Percentiles rank a stretch among this genome's conserved stretches.
These are phyloP conservation scores for Rhizomucor pusillus DNA, from an alignment of 371 early-diverging fungal species.

Conservation along the genomic window DNA sequence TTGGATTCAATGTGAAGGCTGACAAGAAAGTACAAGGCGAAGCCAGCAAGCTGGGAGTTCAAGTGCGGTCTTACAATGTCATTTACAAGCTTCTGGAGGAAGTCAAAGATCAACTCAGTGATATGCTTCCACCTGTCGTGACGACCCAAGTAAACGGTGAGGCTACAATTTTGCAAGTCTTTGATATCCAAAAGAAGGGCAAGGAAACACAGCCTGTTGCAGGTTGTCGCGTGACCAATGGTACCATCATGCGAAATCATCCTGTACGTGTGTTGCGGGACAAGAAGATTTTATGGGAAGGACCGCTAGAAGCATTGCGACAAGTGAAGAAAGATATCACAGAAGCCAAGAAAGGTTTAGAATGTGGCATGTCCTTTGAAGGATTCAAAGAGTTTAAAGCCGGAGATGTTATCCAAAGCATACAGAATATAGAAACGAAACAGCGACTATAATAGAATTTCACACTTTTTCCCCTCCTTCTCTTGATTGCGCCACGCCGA, in stretches of 20 bases:
- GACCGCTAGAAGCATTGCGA: constrained; percentile 61
- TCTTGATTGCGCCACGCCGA: too few species aligned
- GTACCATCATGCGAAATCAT: constrained; percentile 61
- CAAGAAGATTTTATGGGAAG: constrained; percentile 68
- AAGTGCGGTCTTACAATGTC: constrained; percentile 68
- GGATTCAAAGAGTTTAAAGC: constrained; percentile 71
- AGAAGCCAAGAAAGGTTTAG: constrained; percentile 86
- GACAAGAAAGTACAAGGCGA: constrained; percentile 68
- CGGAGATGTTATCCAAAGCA: constrained; percentile 81
- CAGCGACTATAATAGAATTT: constrained; percentile 32
- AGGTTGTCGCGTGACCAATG: constrained; percentile 84
- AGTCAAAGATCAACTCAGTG: constrained; percentile 73
- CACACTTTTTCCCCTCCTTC: too few species aligned
- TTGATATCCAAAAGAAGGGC: constrained; percentile 75
- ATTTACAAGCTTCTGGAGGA: constrained; percentile 92
- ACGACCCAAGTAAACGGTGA: constrained; percentile 82
- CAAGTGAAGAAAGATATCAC: constrained; percentile 87
- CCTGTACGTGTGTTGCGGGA: constrained; percentile 69
- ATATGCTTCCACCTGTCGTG: constrained; percentile 77
- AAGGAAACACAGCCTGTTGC: constrained; percentile 67
- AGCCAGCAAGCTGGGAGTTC: constrained; percentile 65
- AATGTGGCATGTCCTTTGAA: constrained; percentile 90
- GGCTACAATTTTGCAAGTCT: constrained; percentile 82
- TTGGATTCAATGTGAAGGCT: constrained; percentile 87
- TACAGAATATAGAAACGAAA: constrained; percentile 56